phyloP scores from a whole-genome alignment of 208 protist species.

The Entamoeba histolytica region DNA sequence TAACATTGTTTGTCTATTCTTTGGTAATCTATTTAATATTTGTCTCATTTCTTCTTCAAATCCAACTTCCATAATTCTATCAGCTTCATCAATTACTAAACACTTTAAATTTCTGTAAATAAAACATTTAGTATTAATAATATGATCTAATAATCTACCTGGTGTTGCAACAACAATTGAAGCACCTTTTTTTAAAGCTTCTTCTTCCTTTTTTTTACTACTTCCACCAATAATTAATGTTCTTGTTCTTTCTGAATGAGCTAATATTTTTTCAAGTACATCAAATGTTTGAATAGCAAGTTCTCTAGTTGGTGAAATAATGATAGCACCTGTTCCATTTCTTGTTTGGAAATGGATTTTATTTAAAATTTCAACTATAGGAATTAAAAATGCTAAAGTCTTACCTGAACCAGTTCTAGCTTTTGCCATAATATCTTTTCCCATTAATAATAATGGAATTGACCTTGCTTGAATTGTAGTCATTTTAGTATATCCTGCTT shows the following conservation, averaged over 20 bases:
- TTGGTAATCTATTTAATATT: conserved; percentile 6
- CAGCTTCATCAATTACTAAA: conserved; percentile 23
- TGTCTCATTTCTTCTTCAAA: conserved; percentile 19
- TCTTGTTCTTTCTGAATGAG: background rate
- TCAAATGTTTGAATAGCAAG: conserved; percentile 19
- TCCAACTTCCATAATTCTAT: conserved; percentile 5
- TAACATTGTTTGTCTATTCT: conserved; percentile 16
- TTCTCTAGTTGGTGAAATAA: conserved; percentile 25
- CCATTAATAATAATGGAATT: conserved; percentile 52
- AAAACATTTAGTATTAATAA: conserved; percentile 6
- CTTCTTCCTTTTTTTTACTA: background rate
- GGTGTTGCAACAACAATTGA: conserved; percentile 25
- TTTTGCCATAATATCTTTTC: conserved; percentile 56
- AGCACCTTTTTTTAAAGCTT: background rate
- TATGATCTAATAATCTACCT: conserved; percentile 27
- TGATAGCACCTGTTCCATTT: conserved; percentile 1
- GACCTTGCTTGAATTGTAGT: conserved; percentile 50
- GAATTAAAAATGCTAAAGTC: conserved; percentile 63
- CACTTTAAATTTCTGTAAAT: background rate
- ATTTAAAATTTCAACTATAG: conserved; percentile 42
- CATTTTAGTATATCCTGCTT: background rate
- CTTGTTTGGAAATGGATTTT: background rate
- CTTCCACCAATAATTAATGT: conserved; percentile 12
- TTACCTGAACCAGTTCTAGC: conserved; percentile 75
- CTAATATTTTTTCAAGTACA: background rate